Evolutionary conservation across 1,284 basidiomycete genomes (phyloP).

Genomic region (Gomphus sp.): DNA sequence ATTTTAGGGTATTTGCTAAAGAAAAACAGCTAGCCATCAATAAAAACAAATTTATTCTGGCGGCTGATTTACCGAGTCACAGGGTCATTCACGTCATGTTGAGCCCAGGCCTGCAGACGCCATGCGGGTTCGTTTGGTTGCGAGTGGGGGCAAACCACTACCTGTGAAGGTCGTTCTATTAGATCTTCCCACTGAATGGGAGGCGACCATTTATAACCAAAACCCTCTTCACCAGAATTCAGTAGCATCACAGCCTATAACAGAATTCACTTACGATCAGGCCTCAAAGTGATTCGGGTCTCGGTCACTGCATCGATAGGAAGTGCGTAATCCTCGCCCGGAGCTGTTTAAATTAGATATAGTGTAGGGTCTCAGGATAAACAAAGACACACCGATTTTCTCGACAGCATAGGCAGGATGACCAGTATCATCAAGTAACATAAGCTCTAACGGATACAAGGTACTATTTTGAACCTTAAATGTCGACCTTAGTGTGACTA

Average conservation of each 20-base stretch:
- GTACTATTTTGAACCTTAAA: slow-evolving; percentile 92
- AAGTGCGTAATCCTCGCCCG: slow-evolving; percentile 85
- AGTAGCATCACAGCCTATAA: not conserved
- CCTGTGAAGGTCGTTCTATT: slow-evolving; percentile 66
- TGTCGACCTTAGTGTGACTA: slow-evolving; percentile 91
- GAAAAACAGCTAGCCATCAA: not conserved
- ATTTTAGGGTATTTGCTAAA: slow-evolving; percentile 78
- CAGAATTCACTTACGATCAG: slow-evolving; percentile 66
- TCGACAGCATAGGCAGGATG: slow-evolving; percentile 76
- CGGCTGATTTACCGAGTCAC: slow-evolving; percentile 39
- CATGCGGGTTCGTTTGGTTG: slow-evolving; percentile 85
- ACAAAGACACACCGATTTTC: slow-evolving; percentile 60
- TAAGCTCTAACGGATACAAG: slow-evolving; percentile 88
- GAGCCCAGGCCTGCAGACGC: slow-evolving; percentile 90
- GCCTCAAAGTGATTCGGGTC: slow-evolving; percentile 80
- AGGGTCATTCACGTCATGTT: slow-evolving; percentile 67
- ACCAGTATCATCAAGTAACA: slow-evolving; percentile 80
- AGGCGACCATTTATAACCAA: slow-evolving; percentile 89
- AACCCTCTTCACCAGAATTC: slow-evolving; percentile 58
- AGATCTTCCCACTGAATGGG: slow-evolving; percentile 93
- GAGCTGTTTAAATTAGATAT: slow-evolving; percentile 32
- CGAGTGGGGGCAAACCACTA: slow-evolving; percentile 80
- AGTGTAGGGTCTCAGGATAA: not conserved
- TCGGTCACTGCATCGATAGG: slow-evolving; percentile 89
- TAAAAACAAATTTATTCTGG: not conserved